Conservation (phyloP, 345 rosid genomes). For the Syzygium aqueum region DNA sequence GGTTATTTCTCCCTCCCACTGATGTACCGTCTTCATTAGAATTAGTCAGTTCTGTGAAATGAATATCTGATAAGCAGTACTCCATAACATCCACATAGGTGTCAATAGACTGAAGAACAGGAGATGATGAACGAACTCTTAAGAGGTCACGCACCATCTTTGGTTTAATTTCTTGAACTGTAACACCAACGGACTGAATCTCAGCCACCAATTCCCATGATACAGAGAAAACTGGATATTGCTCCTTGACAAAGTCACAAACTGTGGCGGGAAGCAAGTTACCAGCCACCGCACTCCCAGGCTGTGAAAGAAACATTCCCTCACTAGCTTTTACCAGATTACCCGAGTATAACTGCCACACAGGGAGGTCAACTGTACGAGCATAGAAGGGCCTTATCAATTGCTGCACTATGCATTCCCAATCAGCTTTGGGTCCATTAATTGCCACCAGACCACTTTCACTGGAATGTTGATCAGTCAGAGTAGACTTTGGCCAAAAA, state of each 20-base stretch:
- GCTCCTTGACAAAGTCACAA: slow-evolving; percentile 92
- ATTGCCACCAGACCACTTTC: slow-evolving; percentile 14
- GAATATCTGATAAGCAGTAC: slow-evolving; percentile 83
- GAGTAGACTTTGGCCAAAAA: slow-evolving; percentile 79
- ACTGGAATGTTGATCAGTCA: slow-evolving; percentile 19
- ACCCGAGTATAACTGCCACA: slow-evolving; percentile 95
- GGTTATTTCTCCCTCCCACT: slow-evolving; percentile 11
- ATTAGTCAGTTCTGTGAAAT: slow-evolving; percentile 31
- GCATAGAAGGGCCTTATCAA: slow-evolving; percentile 77
- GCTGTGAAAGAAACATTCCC: slow-evolving; percentile 95
- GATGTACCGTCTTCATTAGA: slow-evolving; percentile 14
- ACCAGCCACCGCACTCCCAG: slow-evolving; percentile 67
- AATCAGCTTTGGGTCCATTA: slow-evolving; percentile 42
- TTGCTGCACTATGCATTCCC: slow-evolving; percentile 75
- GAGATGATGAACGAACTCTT: slow-evolving; percentile 47
- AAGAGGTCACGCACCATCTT: slow-evolving; percentile 92
- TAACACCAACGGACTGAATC: slow-evolving; percentile 66
- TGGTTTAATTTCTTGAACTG: slow-evolving; percentile 76
- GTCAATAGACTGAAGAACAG: slow-evolving; percentile 75
- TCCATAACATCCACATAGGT: slow-evolving; percentile 85
- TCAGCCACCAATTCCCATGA: slow-evolving; percentile 91
- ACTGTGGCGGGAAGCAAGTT: slow-evolving; percentile 88
- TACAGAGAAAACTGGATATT: slow-evolving; percentile 81
- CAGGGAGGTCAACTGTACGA: slow-evolving; percentile 78
- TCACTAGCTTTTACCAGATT: slow-evolving; percentile 81